Conservation (phyloP, 2,329 filamentous ascomycete genomes). For the Colletotrichum musae region DNA sequence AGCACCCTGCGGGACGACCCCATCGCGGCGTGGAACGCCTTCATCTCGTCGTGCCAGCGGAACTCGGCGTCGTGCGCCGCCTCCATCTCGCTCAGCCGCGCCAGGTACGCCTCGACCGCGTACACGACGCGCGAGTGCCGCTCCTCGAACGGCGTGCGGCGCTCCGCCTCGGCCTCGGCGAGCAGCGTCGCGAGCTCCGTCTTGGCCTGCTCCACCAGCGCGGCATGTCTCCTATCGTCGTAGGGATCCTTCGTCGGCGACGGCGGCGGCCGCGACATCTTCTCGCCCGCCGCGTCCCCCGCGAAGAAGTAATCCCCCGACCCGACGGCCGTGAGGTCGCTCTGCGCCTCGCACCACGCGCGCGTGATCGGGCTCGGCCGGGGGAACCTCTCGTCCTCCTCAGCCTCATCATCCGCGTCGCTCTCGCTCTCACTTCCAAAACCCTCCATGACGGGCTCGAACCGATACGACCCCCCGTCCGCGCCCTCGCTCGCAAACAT, state of each 20-base stretch:
- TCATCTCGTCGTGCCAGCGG: constrained; percentile 30
- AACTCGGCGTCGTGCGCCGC: constrained; percentile 35
- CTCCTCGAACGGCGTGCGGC: constrained; percentile 25
- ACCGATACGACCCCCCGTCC: constrained; percentile 20
- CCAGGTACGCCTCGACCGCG: constrained; percentile 34
- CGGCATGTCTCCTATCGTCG: constrained; percentile 18
- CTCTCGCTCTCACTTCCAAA: constrained; percentile 18
- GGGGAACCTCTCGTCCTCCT: constrained; percentile 8
- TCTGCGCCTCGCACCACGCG: not conserved
- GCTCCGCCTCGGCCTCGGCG: constrained; percentile 12
- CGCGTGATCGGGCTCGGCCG: not conserved
- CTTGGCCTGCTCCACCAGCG: constrained; percentile 25
- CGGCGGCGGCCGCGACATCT: not conserved
- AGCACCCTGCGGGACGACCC: too few relatives aligned
- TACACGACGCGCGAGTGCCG: constrained; percentile 31
- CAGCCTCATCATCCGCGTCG: constrained; percentile 23
- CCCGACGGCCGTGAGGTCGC: constrained; percentile 11
- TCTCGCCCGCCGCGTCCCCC: too few relatives aligned
- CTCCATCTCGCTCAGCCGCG: constrained; percentile 22
- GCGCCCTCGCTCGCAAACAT: constrained; percentile 35
- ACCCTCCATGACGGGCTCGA: constrained; percentile 3
- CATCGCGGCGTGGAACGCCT: constrained; percentile 23
- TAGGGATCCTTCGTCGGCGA: not conserved
- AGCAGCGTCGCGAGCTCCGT: constrained; percentile 26
- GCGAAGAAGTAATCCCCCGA: constrained; percentile 10